Evolutionary conservation across 2,329 filamentous ascomycete genomes (phyloP), one percentile per base, ranked within the genome.

Genomic region (Pseudofabraea citricarpa): DNA sequence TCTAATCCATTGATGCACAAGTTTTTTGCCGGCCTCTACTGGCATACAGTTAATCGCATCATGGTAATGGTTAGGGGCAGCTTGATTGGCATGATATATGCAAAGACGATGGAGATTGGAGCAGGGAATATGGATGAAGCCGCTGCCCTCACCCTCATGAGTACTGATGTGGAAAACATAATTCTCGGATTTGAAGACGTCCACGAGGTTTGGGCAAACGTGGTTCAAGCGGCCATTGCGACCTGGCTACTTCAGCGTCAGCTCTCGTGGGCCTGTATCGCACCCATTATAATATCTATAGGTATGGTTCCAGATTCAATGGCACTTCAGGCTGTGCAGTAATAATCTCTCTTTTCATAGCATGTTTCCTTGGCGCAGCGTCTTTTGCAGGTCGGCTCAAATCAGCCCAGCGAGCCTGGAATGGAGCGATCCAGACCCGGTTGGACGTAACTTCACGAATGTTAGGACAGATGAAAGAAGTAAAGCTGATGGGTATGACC

Each of bases 401-500:
- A 10, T 47, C 45, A n/a, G 46, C 48, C 16, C 52, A 53, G 23
- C 46, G 41, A 21, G 33, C 27, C 2, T 56, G 54, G 54, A 47
- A 47, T 6, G 42, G 46, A 36, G 42, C 33, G n/a, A 49, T 56
- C 18, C 48, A 55, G 18, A 48, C 38, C 5, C 38, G 54, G 27
- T 43, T 55, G 31, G 48, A 48, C 39, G 37, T 42, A 9, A 52
- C 50, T 2, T 47, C 57, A 6, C 46, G 48, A 6, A 53, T 56
- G 38, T 45, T 62, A 15, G 40, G 47, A 6, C 48, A 47, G 8
- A 56, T 62, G 54, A 60, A 60, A 43, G 47, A 50, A 8, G 52
- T 59, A 33, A 60, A 60, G 46, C 56, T 60, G 53, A 49, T 56
- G 36, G 59, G 59, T 18, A 51, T 71, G 4, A 59, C 56, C 4